Percentiles rank a stretch among this genome's conserved stretches.
Conservation (phyloP, 129 eudicot species). For the Logfia minima region DNA sequence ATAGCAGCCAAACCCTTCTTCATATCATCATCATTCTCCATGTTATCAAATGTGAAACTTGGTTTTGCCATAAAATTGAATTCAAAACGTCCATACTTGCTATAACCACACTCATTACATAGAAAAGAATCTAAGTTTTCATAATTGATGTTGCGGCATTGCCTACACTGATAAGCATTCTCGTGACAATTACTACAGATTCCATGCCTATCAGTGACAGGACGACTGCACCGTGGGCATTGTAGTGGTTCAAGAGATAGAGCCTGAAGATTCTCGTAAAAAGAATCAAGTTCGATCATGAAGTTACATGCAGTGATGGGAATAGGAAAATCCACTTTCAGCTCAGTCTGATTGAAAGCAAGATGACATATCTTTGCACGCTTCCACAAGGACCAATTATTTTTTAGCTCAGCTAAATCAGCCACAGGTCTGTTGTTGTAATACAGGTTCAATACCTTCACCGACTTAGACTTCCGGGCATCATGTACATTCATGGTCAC, state of each 20-base stretch:
- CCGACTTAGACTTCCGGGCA: constrained; percentile 98
- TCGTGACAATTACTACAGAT: constrained; percentile 95
- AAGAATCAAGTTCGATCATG: constrained; percentile 98
- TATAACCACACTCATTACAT: constrained; percentile 97
- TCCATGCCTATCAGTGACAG: constrained; percentile 97
- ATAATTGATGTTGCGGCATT: constrained; percentile 94
- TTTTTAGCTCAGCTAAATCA: constrained; percentile 91
- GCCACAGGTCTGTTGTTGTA: constrained; percentile 98
- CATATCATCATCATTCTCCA: constrained; percentile 99
- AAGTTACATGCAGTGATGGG: constrained; percentile 99
- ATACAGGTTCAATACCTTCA: constrained; percentile 88
- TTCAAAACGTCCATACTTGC: constrained; percentile 99
- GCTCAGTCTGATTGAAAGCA: constrained; percentile 87
- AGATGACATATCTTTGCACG: constrained; percentile 98
- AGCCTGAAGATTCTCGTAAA: constrained; percentile 98
- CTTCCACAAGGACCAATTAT: constrained; percentile 98
- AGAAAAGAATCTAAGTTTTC: constrained; percentile 94
- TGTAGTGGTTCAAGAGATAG: constrained; percentile 96
- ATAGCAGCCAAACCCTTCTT: constrained; percentile 94
- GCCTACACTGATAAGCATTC: constrained; percentile 99
- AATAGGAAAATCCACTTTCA: constrained; percentile 93
- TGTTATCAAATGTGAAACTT: constrained; percentile 92
- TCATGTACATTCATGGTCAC: constrained; percentile 99
- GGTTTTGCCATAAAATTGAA: constrained; percentile 98
- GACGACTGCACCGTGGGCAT: constrained; percentile 98